Evolutionary conservation across 345 rosid species (phyloP), one percentile per base, ranked within the genome.

Genomic region (Eucalyptus dawsonii): DNA sequence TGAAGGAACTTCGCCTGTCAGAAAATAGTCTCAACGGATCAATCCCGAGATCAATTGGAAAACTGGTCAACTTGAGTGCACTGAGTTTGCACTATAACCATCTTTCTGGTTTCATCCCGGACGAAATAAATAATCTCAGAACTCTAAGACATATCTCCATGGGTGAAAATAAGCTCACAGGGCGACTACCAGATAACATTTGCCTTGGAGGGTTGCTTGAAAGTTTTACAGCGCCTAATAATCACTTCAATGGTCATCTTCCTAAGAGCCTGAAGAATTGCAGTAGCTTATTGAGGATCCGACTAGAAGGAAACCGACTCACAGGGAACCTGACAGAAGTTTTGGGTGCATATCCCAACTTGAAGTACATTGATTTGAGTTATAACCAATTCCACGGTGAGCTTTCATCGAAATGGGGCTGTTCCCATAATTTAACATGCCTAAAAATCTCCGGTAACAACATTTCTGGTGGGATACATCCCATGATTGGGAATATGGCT

Each of bases 281-380:
- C 50, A 91, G 88, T 22, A 89, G 88, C 69, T 54, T 92, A 88
- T 1, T 5, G 5, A 89, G 92, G 45, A 67, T 88, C 5, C 86
- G 87, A 44, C 91, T 92, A 49, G 80, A 90, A 2, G n/a, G 88
- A 69, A 91, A 92, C 92, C 93, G 49, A 27, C 87, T 92, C 14
- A 83, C 87, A n/a, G 94, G 94, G 27, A 89, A 92, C 56, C 3
- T 91, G 60, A 76, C 90, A n/a, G 89, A 89, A 83, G 83, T 0
- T 76, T 21, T 76, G 24, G 83, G 83, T 11, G 83, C 83, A 40
- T 76, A 37, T 76, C 47, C 83, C 45, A 6, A 37, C 14, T 76
- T 76, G 83, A 76, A 21, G 47, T 76, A 76, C 47, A 37, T 76
- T 11, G 83, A 76, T 3, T 76, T 76, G 83, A 76, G 83, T 11